These are phyloP conservation scores for Penicillium hesseltinei DNA, from an alignment of 2,329 filamentous ascomycete genomes.

Conservation along the genomic window DNA sequence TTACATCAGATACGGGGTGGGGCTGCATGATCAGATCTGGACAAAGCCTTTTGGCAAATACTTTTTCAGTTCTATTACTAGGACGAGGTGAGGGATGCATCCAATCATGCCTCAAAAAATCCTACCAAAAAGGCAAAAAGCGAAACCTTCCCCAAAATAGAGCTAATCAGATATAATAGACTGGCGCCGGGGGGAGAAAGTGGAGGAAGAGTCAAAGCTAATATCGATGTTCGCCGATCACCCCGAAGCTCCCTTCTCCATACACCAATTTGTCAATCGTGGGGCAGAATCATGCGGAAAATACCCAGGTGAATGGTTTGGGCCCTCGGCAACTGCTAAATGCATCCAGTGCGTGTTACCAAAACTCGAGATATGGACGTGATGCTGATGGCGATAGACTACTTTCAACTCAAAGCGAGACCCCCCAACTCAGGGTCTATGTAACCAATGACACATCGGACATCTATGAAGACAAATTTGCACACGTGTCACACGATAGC, in stretches of 20 bases:
- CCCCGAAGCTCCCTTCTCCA: slow-evolving; percentile 81
- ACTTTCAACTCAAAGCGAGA: slow-evolving; percentile 64
- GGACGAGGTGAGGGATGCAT: slow-evolving; percentile 63
- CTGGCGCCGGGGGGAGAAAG: slow-evolving; percentile 67
- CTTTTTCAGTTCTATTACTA: slow-evolving; percentile 68
- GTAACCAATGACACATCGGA: slow-evolving; percentile 86
- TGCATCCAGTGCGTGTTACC: slow-evolving; percentile 75
- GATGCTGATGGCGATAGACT: slow-evolving; percentile 55
- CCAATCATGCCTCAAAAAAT: too few relatives aligned
- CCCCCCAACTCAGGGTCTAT: slow-evolving; percentile 72
- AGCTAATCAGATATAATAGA: slow-evolving; percentile 48
- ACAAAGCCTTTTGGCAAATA: slow-evolving; percentile 87
- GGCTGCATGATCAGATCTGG: slow-evolving; percentile 98
- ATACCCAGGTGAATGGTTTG: slow-evolving; percentile 97
- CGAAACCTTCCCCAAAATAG: background rate
- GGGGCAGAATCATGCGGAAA: slow-evolving; percentile 86
- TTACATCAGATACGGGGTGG: slow-evolving; percentile 93
- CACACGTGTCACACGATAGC: slow-evolving; percentile 69
- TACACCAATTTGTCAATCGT: slow-evolving; percentile 89
- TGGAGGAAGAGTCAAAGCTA: slow-evolving; percentile 65
- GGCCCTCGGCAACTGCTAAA: slow-evolving; percentile 89
- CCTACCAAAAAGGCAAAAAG: background rate
- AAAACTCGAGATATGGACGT: background rate
- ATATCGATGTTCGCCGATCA: slow-evolving; percentile 85
- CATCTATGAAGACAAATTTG: slow-evolving; percentile 87